Evolutionary conservation across 345 rosid species (phyloP), one percentile per base, ranked within the genome.

Genomic region (Aquilaria sinensis): DNA sequence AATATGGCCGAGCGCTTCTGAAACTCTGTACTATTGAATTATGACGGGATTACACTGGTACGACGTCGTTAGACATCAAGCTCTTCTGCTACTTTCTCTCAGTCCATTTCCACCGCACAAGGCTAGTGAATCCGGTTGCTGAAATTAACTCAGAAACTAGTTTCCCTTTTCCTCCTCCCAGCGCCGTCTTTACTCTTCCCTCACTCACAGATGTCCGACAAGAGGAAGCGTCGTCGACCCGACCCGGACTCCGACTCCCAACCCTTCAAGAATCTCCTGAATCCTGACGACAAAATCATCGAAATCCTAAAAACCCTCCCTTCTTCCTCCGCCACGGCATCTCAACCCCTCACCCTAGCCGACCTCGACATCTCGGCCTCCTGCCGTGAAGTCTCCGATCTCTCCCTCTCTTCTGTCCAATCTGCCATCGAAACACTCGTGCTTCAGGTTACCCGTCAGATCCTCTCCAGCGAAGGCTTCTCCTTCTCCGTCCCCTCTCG

Each of bases 401-500:
- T 88, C 50, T 80, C 96, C 45, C 92, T 88, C 58, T 73, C 84
- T 78, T 82, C 94, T 53, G 95, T 94, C 57, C 95, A 90, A 70
- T 85, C 89, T 49, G 61, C 58, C 10, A 94, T 94, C 70, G 99
- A 94, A 67, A 58, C 91, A 54, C 72, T 80, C 55, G 72, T 88
- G 62, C 85, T 94, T 56, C 83, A 85, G 37, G 57, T 88, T 75
- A 76, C 95, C 33, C 89, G 75, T 34, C 89, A 96, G 58, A 88
- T 94, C 69, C 85, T 90, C 74, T 72, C 91, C 63, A 97, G 99
- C 9, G 66, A 85, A 15, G 99, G 99, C 30, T 90, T 86, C 85
- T 70, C 96, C 70, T 86, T 90, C 72, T 77, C 77, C 76, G 97
- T 94, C 51, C 99, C 97, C 53, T 94, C 97, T 68, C 99, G 97